Evolutionary conservation across 176 grass and related monocot species (phyloP).

Genomic region (Ensete ventricosum): DNA sequence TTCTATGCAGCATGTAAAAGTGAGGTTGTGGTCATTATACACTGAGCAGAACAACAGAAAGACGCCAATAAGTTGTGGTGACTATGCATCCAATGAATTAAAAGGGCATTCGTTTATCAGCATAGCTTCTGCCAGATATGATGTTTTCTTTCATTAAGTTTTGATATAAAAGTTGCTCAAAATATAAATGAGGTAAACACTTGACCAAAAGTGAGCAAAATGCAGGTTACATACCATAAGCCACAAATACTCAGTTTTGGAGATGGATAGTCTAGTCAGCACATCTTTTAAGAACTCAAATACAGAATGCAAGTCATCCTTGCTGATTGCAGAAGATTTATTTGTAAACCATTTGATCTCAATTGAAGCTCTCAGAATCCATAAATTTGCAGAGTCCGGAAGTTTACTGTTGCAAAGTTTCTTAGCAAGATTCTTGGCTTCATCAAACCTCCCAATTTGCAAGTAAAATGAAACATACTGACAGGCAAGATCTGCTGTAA

Average conservation of each 20-base stretch:
- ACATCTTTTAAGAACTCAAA: constrained; percentile 58
- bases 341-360: constrained; percentile 48
- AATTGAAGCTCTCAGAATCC: constrained; percentile 58
- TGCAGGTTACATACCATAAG: constrained; percentile 47
- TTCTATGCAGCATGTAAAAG: not conserved
- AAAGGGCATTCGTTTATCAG: not conserved
- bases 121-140: not conserved
- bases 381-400: constrained; percentile 48
- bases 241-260: constrained; percentile 58
- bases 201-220: not conserved
- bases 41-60: not conserved
- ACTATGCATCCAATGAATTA: not conserved
- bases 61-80: not conserved
- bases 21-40: not conserved
- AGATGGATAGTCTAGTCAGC: constrained; percentile 39
- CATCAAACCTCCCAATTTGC: constrained; percentile 53
- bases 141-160: not conserved
- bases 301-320: constrained; percentile 42
- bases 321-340: constrained; percentile 30
- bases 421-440: constrained; percentile 63
- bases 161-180: not conserved
- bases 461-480: constrained; percentile 53
- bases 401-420: constrained; percentile 57
- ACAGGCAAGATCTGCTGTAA: constrained; percentile 61
- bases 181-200: not conserved